Evolutionary conservation across 306 rosid genomes (phyloP), one percentile per base, ranked within the genome.

Genomic region (Trifolium pratense): DNA sequence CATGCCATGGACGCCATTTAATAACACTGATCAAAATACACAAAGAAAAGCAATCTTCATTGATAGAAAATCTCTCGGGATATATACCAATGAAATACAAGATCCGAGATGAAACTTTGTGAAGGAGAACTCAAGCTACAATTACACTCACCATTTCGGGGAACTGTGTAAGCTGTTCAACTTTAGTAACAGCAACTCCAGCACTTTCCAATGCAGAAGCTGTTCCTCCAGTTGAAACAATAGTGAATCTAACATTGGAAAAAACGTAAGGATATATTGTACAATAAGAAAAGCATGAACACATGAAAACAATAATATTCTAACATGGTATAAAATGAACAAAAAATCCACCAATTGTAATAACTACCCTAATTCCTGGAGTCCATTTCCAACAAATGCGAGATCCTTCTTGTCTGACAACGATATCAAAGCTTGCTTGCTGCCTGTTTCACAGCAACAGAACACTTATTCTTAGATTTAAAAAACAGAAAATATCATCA

Each of bases 171-270:
- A 94, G 84, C 73, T 89, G 89, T 71, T 94, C 98, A 63, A 91
- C 98, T 77, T 88, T 91, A 23, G 95, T 91, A 64, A 94, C 97
- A 68, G 86, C 67, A 42, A 94, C 89, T 68, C 98, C 96, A 64
- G 88, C 87, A 73, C 78, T 79, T 84, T 88, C 97, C 83, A 94
- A 80, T 60, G 97, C 74, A 73, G 92, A 64, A 39, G 97, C 94
- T 16, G 98, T 91, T 86, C 98, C 98, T 48, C 98, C 98, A 21
- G 98, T 94, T 34, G 97, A 94, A 83, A 94, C 96, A 87, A 94
- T 89, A 39, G 87, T 79, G 68, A 84, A 94, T 8, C 98, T 94
- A 75, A 75, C 64, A 56, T 73, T 60, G 11, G 6, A 45, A 63
- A 65, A 11, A 56, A 26, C 1, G 5, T 13, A 36, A 56, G 7